Conservation (phyloP, 2,329 filamentous ascomycete species). For the Plenodomus lindquistii region DNA sequence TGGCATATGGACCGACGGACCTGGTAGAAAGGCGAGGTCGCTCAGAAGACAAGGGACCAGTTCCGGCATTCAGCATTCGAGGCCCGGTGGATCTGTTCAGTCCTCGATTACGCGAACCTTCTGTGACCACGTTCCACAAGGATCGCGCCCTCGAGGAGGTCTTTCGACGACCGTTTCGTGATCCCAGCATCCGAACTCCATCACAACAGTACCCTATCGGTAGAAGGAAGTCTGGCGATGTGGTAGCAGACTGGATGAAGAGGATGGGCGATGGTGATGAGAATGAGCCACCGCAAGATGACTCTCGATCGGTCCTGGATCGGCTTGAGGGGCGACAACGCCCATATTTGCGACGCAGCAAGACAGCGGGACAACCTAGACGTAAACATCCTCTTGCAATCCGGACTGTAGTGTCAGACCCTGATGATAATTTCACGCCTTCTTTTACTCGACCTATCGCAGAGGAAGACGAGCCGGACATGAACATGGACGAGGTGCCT, state of each 20-base stretch:
- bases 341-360: constrained; percentile 58
- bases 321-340: constrained; percentile 58
- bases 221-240: constrained; percentile 74
- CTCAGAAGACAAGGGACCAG: constrained; percentile 63
- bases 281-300: constrained; percentile 64
- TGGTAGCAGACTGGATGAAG: constrained; percentile 91
- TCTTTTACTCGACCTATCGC: constrained; percentile 43
- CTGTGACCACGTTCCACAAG: constrained; percentile 84
- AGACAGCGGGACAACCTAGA: constrained; percentile 40
- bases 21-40: constrained; percentile 72
- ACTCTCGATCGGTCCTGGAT: constrained; percentile 62
- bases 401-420: constrained; percentile 61
- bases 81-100: constrained; percentile 66
- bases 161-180: constrained; percentile 70
- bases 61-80: constrained; percentile 46
- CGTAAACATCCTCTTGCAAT: constrained; percentile 56
- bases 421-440: constrained; percentile 48
- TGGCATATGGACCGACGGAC: constrained; percentile 81
- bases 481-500: constrained; percentile 50
- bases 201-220: constrained; percentile 51
- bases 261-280: constrained; percentile 62
- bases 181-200: constrained; percentile 51
- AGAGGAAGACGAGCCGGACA: constrained; percentile 51
- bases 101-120: constrained; percentile 80
- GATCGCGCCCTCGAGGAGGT: constrained; percentile 90